Percentiles rank a stretch among this genome's conserved stretches.
Conservation (phyloP, 441 rosid species). For the Pelargonium myrrhifolium region DNA sequence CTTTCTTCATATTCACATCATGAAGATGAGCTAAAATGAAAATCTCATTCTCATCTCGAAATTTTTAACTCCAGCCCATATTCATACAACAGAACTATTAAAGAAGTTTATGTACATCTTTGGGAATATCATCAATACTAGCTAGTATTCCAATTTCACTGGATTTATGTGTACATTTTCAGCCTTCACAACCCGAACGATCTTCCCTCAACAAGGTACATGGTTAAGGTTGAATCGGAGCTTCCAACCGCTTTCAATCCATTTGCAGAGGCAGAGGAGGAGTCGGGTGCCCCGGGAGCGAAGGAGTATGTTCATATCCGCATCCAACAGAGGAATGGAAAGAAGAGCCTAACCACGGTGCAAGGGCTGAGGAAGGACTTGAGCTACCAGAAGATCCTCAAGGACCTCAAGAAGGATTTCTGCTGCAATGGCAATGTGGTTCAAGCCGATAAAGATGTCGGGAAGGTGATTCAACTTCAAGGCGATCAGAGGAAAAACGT, state of each 20-base stretch:
- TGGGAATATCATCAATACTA: no score
- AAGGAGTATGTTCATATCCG: constrained; percentile 86
- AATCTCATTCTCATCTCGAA: no score
- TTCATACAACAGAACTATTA: no score
- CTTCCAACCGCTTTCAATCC: constrained; percentile 56
- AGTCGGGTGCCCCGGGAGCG: constrained; percentile 65
- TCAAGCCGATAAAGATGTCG: constrained; percentile 76
- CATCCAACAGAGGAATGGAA: constrained; percentile 77
- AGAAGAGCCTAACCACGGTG: constrained; percentile 92
- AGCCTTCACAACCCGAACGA: constrained; percentile 6
- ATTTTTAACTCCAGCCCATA: no score
- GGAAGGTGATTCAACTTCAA: constrained; percentile 90
- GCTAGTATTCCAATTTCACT: background rate
- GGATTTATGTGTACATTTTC: background rate
- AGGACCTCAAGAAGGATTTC: constrained; percentile 88
- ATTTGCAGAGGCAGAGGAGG: constrained; percentile 79
- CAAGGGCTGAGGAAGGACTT: constrained; percentile 86
- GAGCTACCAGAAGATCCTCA: constrained; percentile 78
- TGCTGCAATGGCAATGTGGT: constrained; percentile 97
- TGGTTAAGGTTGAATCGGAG: constrained; percentile 57
- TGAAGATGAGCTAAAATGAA: no score
- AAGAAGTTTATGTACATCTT: no score
- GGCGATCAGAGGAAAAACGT: constrained; percentile 81
- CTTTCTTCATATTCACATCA: no score
- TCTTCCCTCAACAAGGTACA: constrained; percentile 34